Evolutionary conservation across 2,329 filamentous ascomycete genomes (phyloP).

Genomic region (Hymenoscyphus infarciens): DNA sequence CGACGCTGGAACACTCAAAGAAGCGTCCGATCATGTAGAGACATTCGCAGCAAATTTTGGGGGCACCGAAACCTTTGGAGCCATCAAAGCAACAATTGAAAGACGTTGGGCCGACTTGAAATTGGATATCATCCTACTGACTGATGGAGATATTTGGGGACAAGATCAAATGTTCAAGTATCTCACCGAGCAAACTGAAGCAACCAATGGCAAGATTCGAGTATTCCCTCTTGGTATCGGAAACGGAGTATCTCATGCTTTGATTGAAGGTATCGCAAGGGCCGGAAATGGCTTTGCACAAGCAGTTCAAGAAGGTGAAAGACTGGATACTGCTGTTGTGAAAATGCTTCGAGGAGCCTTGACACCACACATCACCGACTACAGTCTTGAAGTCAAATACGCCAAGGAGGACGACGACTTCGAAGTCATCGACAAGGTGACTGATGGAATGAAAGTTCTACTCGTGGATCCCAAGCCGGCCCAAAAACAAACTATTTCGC

Average conservation of each 20-base stretch:
- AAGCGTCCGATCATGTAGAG: conserved; percentile 43
- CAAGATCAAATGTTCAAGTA: conserved; percentile 44
- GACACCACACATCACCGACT: conserved; percentile 62
- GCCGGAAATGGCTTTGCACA: conserved; percentile 59
- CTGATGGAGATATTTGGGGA: conserved; percentile 54
- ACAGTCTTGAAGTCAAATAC: conserved; percentile 61
- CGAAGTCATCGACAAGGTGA: conserved; percentile 58
- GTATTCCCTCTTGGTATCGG: conserved; percentile 57
- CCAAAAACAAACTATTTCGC: conserved; percentile 42
- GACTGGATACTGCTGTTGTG: conserved; percentile 65
- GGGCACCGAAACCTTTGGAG: conserved; percentile 50
- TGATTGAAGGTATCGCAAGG: conserved; percentile 53
- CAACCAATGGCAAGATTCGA: conserved; percentile 44
- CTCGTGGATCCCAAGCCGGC: conserved; percentile 19
- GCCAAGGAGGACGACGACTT: conserved; percentile 49
- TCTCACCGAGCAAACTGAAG: conserved; percentile 40
- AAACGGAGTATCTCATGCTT: conserved; percentile 45
- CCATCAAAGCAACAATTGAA: conserved; percentile 44
- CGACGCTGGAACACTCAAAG: conserved; percentile 41
- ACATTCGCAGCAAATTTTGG: conserved; percentile 46
- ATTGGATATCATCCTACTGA: conserved; percentile 53
- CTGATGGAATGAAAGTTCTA: conserved; percentile 44
- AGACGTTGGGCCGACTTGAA: conserved; percentile 44
- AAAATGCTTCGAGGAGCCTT: conserved; percentile 72
- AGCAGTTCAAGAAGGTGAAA: conserved; percentile 57